Base-by-base conservation (phyloP, 306 rosid genomes). In the Begonia loranthoides region DNA sequence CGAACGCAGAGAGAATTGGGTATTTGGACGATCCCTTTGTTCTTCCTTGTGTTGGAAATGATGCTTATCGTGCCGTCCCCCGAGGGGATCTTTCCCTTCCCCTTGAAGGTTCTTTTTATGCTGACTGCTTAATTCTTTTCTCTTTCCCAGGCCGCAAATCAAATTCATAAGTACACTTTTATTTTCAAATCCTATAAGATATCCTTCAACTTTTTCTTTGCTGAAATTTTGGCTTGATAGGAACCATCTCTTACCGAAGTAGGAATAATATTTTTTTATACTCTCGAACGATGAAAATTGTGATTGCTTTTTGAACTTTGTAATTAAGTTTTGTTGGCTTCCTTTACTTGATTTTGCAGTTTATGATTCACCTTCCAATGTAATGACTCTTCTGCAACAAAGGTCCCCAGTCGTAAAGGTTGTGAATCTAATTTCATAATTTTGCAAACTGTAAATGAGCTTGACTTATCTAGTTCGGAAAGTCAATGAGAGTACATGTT, bases 41-140 rank as follows among this genome's bases (percentile, higher is more conserved):
- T 73, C 82, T 85, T 13, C 95, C 97, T 0, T 89, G 97, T 57
- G 79, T 90, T 55, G 97, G 97, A 13, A 90, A 90, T 57, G 89
- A 82, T 64, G 97, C 95, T 45, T 90, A 79, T 66, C 95, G 78
- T 56, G 81, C 87, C 43, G 13, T 70, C 61, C 94, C 97, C 22
- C 78, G 69, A 17, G 95, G 97, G 45, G 75, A 78, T 19, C 86
- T 90, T 24, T 85, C 92, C 53, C 90, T 90, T 56, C 85, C 92
- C 66, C 87, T 85, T 45, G 95, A 85, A 90, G 95, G 97, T 90
- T 39, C 16, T 59, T 39, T 14, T 45, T 66, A 13, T 41, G 52
- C 51, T n/a, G 44, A 33, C 33, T 28, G 62, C 9, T 28, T 28
- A 28, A 7, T 28, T 28, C 2, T 4, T 28, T 28, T 28, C 5